Conservation (phyloP, 495 filamentous ascomycete species). For the Aspergillus indologenus region DNA sequence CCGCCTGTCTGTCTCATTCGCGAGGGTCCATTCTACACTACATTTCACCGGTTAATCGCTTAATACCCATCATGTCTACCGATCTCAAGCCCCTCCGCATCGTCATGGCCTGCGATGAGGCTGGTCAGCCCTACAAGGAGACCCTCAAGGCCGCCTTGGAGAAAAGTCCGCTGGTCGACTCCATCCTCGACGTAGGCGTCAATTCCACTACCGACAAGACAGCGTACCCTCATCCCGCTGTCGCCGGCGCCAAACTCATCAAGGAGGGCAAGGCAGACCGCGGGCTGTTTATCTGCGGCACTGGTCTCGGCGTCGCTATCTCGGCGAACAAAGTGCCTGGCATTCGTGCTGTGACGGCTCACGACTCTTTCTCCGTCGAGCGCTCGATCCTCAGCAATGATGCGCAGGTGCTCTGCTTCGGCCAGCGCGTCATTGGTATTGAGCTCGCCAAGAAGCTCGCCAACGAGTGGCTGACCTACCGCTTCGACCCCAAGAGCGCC, state of each 20-base stretch:
- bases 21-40: not conserved
- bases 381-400: slow-evolving; percentile 79
- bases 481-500: slow-evolving; percentile 70
- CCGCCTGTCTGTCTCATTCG: not conserved
- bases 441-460: slow-evolving; percentile 76
- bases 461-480: slow-evolving; percentile 77
- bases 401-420: slow-evolving; percentile 85
- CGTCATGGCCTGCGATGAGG: slow-evolving; percentile 66
- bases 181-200: slow-evolving; percentile 69
- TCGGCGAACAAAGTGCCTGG: slow-evolving; percentile 83
- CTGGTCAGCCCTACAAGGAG: slow-evolving; percentile 75
- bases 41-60: not conserved
- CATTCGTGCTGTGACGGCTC: slow-evolving; percentile 80
- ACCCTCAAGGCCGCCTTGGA: slow-evolving; percentile 72
- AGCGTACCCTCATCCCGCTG: slow-evolving; percentile 78
- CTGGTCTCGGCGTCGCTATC: slow-evolving; percentile 82
- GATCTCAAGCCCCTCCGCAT: slow-evolving; percentile 50
- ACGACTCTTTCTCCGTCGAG: slow-evolving; percentile 83
- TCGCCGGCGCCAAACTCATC: slow-evolving; percentile 65
- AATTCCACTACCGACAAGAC: slow-evolving; percentile 67
- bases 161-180: slow-evolving; percentile 61
- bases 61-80: slow-evolving; percentile 32
- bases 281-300: slow-evolving; percentile 83
- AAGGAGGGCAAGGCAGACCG: slow-evolving; percentile 67
- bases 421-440: slow-evolving; percentile 76